Evolutionary conservation across 345 rosid genomes (phyloP).

Genomic region (Alliaria petiolata): DNA sequence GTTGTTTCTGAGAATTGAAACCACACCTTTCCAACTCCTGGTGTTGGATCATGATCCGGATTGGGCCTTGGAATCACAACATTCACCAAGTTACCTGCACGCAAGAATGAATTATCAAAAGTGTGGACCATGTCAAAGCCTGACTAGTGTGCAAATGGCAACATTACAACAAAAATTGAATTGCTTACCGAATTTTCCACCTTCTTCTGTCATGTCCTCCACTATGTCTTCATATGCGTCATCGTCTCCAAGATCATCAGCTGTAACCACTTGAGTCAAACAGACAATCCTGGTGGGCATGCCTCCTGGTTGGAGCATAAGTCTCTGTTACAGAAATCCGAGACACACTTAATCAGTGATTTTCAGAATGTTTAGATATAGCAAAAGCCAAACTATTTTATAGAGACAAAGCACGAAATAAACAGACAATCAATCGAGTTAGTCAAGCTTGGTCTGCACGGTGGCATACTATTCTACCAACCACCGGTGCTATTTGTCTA

Average conservation of each 20-base stretch:
- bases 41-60: constrained; percentile 45
- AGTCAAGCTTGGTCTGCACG: too few species aligned
- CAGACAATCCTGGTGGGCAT: constrained; percentile 79
- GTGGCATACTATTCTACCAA: too few species aligned
- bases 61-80: constrained; percentile 75
- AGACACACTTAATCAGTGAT: not conserved
- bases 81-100: constrained; percentile 71
- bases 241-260: constrained; percentile 76
- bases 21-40: constrained; percentile 64
- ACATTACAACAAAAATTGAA: constrained; percentile 34
- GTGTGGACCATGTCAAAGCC: not conserved
- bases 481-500: too few species aligned
- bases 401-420: not conserved
- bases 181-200: constrained; percentile 79
- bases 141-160: constrained; percentile 35
- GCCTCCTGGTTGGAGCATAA: constrained; percentile 71
- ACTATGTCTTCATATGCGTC: constrained; percentile 89
- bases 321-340: constrained; percentile 44
- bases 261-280: constrained; percentile 79
- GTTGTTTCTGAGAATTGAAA: not conserved
- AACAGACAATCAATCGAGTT: not conserved
- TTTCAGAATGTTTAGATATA: not conserved
- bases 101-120: constrained; percentile 30
- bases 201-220: constrained; percentile 91
- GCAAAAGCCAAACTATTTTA: not conserved